Percentiles rank a stretch among this genome's conserved stretches.
Conservation (phyloP, 176 grass and related monocot species). For the Triticum turgidum region DNA sequence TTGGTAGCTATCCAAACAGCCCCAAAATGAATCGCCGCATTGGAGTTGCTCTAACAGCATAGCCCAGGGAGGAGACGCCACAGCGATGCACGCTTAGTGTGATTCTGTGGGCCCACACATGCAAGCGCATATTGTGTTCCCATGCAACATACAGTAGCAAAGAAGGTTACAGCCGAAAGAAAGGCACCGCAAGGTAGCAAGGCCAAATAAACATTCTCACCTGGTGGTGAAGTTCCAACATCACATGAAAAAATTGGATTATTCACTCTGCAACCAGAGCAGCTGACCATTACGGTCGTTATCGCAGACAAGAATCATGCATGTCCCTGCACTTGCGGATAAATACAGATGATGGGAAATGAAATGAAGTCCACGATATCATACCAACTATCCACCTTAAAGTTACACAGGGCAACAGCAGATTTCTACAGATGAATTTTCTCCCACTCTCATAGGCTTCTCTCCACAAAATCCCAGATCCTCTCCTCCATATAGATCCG, state of each 20-base stretch:
- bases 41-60: too few relatives aligned
- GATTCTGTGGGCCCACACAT: too few relatives aligned
- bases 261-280: neutral
- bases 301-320: constrained; percentile 33
- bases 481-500: constrained; percentile 98
- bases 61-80: too few relatives aligned
- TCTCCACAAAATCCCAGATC: constrained; percentile 90
- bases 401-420: constrained; percentile 1
- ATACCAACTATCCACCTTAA: constrained; percentile 20
- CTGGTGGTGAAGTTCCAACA: neutral
- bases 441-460: constrained; percentile 59
- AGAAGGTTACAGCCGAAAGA: neutral
- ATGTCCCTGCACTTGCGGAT: neutral
- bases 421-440: constrained; percentile 27
- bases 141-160: neutral
- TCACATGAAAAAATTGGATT: neutral
- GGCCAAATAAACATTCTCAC: neutral
- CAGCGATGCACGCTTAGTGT: too few relatives aligned
- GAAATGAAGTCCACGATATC: neutral
- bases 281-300: constrained; percentile 18
- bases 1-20: too few relatives aligned
- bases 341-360: constrained; percentile 41
- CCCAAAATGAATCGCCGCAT: too few relatives aligned
- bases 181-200: neutral
- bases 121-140: too few relatives aligned